These are phyloP conservation scores for Lithocarpus polystachyus DNA, from an alignment of 306 rosid species.

Conservation along the genomic window DNA sequence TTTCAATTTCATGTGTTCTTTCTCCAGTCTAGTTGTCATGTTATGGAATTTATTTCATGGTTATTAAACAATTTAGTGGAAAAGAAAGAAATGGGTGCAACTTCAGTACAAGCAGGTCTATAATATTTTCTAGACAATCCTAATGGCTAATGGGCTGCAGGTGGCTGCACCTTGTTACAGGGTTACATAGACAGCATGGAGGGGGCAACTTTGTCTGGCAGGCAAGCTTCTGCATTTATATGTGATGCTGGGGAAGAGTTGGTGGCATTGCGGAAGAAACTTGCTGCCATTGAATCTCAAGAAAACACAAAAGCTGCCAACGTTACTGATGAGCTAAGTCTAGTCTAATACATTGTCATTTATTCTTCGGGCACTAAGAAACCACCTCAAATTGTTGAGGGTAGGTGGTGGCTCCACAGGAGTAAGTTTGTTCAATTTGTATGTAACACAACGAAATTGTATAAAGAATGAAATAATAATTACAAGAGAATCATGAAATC, in stretches of 20 bases:
- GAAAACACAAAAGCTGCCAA: slow-evolving; percentile 33
- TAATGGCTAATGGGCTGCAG: no score
- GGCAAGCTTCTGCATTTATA: no score
- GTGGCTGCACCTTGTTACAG: no score
- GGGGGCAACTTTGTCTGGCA: no score
- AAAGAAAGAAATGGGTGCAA: not conserved
- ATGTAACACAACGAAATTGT: slow-evolving; percentile 14
- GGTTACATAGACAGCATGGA: no score
- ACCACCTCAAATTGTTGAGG: not conserved
- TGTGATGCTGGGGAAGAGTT: slow-evolving; percentile 80
- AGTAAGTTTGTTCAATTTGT: not conserved
- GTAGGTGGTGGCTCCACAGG: not conserved
- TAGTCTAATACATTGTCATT: slow-evolving; percentile 40
- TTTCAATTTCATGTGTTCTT: not conserved
- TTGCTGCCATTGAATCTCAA: slow-evolving; percentile 38
- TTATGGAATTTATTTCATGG: not conserved
- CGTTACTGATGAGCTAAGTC: slow-evolving; percentile 66
- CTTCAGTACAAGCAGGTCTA: not conserved
- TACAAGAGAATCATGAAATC: not conserved
- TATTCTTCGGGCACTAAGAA: not conserved
- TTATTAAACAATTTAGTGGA: not conserved
- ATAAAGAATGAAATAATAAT: slow-evolving; percentile 13
- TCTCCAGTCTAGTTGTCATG: not conserved
- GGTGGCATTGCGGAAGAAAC: slow-evolving; percentile 63
- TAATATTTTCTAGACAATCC: no score